Percentiles rank a stretch among this genome's conserved stretches.
Evolutionary conservation across 1,139 yeast species (phyloP).

Genomic region (Magnusiomyces ingens): DNA sequence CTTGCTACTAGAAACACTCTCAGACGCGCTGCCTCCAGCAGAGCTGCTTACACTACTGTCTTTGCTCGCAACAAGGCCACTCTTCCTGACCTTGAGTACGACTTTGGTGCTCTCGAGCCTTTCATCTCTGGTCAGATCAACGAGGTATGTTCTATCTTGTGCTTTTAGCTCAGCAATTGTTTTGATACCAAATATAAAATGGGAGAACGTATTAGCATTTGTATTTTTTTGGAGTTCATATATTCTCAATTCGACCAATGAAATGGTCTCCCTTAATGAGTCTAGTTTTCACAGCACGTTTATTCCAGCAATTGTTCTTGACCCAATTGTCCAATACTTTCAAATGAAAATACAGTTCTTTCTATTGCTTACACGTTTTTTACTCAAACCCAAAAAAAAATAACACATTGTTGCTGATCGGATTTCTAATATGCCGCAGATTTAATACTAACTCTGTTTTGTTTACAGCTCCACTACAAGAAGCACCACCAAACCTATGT

Average conservation of each 20-base stretch:
- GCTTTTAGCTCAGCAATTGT: constrained; percentile 2
- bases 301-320: neutral
- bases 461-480: constrained; percentile 52
- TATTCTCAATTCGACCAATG: too few relatives aligned
- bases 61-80: constrained; percentile 39
- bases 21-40: constrained; percentile 12
- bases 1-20: constrained; percentile 12
- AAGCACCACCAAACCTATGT: constrained; percentile 96
- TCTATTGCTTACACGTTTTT: too few relatives aligned
- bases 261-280: too few relatives aligned
- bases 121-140: constrained; percentile 83
- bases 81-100: constrained; percentile 81
- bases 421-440: too few relatives aligned
- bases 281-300: too few relatives aligned
- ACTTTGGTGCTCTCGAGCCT: constrained; percentile 85
- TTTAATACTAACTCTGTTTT: neutral
- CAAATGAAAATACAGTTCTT: too few relatives aligned
- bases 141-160: constrained; percentile 39
- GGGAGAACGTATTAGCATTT: neutral
- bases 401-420: too few relatives aligned
- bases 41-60: constrained; percentile 11
- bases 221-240: too few relatives aligned
- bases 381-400: too few relatives aligned
- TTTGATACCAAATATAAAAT: neutral
- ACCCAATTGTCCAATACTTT: neutral